Conservation (phyloP, 768 basidiomycete genomes). For the Termitomyces sp. region DNA sequence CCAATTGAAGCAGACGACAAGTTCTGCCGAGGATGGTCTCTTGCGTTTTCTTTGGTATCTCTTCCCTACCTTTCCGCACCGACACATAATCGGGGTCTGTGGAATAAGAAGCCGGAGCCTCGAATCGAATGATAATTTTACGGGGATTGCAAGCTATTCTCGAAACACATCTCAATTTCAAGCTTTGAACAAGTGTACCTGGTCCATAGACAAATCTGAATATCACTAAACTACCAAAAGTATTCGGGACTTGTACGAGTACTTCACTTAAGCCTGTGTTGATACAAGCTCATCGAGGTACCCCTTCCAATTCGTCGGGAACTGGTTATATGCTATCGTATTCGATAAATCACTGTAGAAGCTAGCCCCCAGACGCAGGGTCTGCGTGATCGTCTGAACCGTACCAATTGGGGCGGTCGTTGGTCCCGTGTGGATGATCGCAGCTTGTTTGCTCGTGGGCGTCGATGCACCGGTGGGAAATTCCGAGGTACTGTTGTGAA, state of each 20-base stretch:
- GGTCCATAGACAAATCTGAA: background rate
- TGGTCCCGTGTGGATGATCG: slow-evolving; percentile 28
- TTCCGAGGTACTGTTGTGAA: slow-evolving; percentile 16
- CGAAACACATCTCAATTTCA: background rate
- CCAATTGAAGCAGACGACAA: no score
- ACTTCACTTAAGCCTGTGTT: background rate
- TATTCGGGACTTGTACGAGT: background rate
- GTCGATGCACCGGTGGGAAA: slow-evolving; percentile 16
- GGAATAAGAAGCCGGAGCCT: no score
- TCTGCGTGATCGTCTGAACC: slow-evolving; percentile 13
- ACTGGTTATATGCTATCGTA: slow-evolving; percentile 7
- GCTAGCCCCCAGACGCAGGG: slow-evolving; percentile 22
- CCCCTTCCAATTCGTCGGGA: slow-evolving; percentile 7
- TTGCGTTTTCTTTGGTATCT: no score
- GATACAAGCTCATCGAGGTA: slow-evolving; percentile 6
- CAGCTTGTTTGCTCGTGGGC: slow-evolving; percentile 23
- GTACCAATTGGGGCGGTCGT: slow-evolving; percentile 14
- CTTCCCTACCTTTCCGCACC: no score
- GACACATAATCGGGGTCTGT: no score
- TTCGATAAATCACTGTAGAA: slow-evolving; percentile 26
- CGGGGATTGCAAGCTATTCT: no score
- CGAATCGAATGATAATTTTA: no score
- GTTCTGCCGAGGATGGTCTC: no score
- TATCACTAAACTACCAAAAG: background rate
- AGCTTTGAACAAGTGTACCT: no score